Evolutionary conservation across 306 rosid genomes (phyloP).

Genomic region (Cucurbita maxima): DNA sequence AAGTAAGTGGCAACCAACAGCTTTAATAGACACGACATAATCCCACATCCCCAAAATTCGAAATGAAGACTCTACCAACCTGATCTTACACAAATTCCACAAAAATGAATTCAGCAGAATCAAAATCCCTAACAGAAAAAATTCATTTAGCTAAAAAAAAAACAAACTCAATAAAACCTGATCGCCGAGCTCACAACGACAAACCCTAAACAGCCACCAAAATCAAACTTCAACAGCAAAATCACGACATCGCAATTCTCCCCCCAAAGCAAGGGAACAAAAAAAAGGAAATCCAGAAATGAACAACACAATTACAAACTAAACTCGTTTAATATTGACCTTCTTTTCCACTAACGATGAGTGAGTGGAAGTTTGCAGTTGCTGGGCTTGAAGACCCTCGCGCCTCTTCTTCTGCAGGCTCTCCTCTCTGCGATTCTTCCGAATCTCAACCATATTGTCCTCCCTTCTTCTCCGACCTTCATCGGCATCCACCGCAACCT

Average conservation of each 20-base stretch:
- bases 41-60: neutral
- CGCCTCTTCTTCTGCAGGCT: constrained; percentile 91
- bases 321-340: constrained; percentile 9
- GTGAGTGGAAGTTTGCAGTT: constrained; percentile 18
- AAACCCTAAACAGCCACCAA: neutral
- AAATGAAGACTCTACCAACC: neutral
- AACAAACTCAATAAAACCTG: neutral
- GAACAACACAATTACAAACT: neutral
- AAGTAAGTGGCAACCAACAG: neutral
- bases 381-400: constrained; percentile 73
- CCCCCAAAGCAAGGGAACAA: neutral
- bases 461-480: constrained; percentile 94
- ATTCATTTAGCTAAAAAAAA: neutral
- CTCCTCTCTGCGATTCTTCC: constrained; percentile 87
- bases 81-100: neutral
- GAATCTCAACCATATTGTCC: constrained; percentile 98
- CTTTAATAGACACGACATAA: neutral
- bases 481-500: constrained; percentile 97
- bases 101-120: neutral
- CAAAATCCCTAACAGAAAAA: neutral
- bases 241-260: neutral
- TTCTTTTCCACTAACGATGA: constrained; percentile 27
- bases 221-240: neutral
- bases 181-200: neutral
- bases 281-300: neutral